A percentile compares a stretch with the other conserved stretches of the same genome.
Evolutionary conservation across 805 yeast species (phyloP).

Genomic region (Wickerhamiella musiphila): DNA sequence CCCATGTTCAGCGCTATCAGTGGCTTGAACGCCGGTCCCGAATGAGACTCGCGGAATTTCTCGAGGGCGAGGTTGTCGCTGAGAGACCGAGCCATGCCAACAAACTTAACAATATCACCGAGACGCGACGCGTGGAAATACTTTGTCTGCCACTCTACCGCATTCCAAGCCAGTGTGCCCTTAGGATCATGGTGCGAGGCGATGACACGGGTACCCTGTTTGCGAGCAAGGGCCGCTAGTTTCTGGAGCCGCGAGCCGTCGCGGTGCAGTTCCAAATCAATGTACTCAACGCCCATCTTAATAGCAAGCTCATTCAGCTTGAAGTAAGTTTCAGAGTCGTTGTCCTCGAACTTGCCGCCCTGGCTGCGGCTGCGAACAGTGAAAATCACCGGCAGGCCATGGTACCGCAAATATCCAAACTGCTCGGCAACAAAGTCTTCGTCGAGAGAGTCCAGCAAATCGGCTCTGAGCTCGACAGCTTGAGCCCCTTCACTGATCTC

Average conservation of each 20-base stretch:
- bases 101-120: slow-evolving; percentile 66
- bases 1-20: slow-evolving; percentile 78
- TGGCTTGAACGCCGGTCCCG: slow-evolving; percentile 28
- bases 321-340: slow-evolving; percentile 30
- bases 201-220: slow-evolving; percentile 51
- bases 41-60: slow-evolving; percentile 41
- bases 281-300: slow-evolving; percentile 60
- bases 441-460: slow-evolving; percentile 35
- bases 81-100: slow-evolving; percentile 51
- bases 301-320: slow-evolving; percentile 43
- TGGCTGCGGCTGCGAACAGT: slow-evolving; percentile 64
- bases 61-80: slow-evolving; percentile 60
- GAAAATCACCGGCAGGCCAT: slow-evolving; percentile 60
- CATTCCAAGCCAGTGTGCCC: slow-evolving; percentile 46
- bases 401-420: slow-evolving; percentile 48
- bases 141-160: slow-evolving; percentile 56
- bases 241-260: slow-evolving; percentile 38
- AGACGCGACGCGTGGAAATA: slow-evolving; percentile 48
- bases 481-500: slow-evolving; percentile 48
- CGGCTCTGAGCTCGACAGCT: slow-evolving; percentile 76
- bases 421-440: slow-evolving; percentile 50
- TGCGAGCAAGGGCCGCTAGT: slow-evolving; percentile 33
- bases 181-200: slow-evolving; percentile 68
- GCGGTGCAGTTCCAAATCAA: slow-evolving; percentile 63
- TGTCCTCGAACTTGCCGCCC: slow-evolving; percentile 69